Conservation (phyloP, 495 filamentous ascomycete species). For the Neurospora pannonica region DNA sequence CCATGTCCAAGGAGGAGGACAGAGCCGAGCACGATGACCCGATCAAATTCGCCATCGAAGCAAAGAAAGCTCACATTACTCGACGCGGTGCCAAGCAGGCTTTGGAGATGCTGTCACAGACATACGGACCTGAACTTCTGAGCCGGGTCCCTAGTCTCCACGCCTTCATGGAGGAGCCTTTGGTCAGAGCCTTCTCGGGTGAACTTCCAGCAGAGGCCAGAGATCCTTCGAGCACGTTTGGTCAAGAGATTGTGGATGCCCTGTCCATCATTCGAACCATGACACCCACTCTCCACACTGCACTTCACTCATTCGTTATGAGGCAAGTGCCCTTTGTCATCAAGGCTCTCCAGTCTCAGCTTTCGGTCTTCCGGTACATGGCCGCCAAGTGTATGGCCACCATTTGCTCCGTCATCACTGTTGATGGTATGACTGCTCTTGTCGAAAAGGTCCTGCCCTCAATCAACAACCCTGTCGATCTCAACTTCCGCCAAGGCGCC, state of each 20-base stretch:
- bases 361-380: conserved; percentile 90
- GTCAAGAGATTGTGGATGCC: conserved; percentile 87
- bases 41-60: conserved; percentile 76
- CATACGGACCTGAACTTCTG: conserved; percentile 68
- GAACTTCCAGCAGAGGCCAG: conserved; percentile 61
- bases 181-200: conserved; percentile 63
- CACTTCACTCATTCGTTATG: conserved; percentile 67
- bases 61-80: conserved; percentile 76
- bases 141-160: conserved; percentile 71
- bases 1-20: conserved; percentile 93
- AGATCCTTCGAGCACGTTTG: conserved; percentile 58
- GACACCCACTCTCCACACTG: conserved; percentile 67
- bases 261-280: conserved; percentile 88
- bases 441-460: conserved; percentile 88
- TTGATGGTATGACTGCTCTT: conserved; percentile 90
- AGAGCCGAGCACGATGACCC: conserved; percentile 85
- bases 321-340: conserved; percentile 76
- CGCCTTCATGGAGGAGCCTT: conserved; percentile 67
- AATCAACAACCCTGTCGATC: conserved; percentile 77
- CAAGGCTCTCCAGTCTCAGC: conserved; percentile 72
- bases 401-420: conserved; percentile 88
- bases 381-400: conserved; percentile 97
- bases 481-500: conserved; percentile 80
- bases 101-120: conserved; percentile 72
- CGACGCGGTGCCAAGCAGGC: conserved; percentile 90